phyloP scores from a whole-genome alignment of 352 stramenopile species.

The Phytophthora tentaculata region DNA sequence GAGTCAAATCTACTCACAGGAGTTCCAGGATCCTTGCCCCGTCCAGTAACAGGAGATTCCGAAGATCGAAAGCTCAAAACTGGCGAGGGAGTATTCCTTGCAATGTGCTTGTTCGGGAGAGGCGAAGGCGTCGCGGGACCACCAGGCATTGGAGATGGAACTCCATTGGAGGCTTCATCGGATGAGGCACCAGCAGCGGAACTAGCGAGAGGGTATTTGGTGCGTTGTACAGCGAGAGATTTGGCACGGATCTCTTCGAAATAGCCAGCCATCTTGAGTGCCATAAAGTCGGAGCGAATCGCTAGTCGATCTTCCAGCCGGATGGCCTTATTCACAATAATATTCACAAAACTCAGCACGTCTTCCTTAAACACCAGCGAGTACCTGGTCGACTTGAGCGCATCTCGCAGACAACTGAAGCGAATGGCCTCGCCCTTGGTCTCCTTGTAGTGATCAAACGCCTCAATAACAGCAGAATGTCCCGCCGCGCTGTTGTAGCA shows the following conservation, averaged over 20 bases:
- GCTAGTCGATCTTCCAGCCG: conserved; percentile 80
- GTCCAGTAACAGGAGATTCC: conserved; percentile 34
- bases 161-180: conserved; percentile 24
- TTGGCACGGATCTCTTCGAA: conserved; percentile 90
- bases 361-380: conserved; percentile 90
- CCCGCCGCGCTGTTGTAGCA: conserved; percentile 89
- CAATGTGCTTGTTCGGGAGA: conserved; percentile 35
- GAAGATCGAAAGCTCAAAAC: conserved; percentile 33
- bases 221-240: conserved; percentile 76
- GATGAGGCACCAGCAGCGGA: conserved; percentile 34
- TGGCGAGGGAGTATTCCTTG: conserved; percentile 41
- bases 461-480: conserved; percentile 80
- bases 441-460: conserved; percentile 86
- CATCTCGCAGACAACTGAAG: conserved; percentile 84
- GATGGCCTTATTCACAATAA: conserved; percentile 91
- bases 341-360: conserved; percentile 90
- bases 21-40: conserved; percentile 31
- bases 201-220: conserved; percentile 64
- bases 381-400: conserved; percentile 83
- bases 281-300: conserved; percentile 86
- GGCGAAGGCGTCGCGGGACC: conserved; percentile 36
- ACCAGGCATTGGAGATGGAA: conserved; percentile 32
- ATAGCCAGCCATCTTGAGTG: conserved; percentile 85
- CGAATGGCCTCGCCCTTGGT: conserved; percentile 81
- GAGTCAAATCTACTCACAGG: conserved; percentile 35